phyloP scores from a whole-genome alignment of 225 moss, liverwort and hornwort species.

The Marchantia paleacea region DNA sequence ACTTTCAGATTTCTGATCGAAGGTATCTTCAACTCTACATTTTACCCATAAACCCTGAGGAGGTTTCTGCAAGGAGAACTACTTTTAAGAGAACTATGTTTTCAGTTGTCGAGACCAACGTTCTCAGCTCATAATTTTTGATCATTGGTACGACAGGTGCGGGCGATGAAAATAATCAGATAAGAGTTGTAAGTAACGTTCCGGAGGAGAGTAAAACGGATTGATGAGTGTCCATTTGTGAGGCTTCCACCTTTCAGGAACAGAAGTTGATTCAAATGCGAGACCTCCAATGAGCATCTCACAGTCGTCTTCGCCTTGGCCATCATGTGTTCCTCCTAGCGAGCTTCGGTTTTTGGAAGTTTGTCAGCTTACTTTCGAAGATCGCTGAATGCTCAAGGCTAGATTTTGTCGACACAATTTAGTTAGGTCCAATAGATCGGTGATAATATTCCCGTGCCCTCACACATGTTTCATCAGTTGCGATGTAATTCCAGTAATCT shows the following conservation, averaged over 20 bases:
- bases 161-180: background rate
- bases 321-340: background rate
- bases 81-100: background rate
- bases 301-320: background rate
- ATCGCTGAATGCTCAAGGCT: background rate
- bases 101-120: background rate
- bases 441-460: background rate
- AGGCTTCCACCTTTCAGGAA: background rate
- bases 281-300: conserved; percentile 5
- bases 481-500: background rate
- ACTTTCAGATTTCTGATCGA: background rate
- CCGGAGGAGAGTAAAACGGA: conserved; percentile 3
- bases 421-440: background rate
- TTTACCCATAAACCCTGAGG: background rate
- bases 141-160: background rate
- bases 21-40: background rate
- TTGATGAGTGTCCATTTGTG: background rate
- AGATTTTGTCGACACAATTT: conserved; percentile 17
- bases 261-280: background rate
- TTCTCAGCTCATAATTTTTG: background rate
- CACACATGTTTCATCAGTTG: background rate
- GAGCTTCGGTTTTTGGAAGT: conserved; percentile 9
- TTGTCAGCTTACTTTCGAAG: background rate
- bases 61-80: background rate
- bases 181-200: conserved; percentile 12